Evolutionary conservation across 1,284 basidiomycete genomes (phyloP).

Genomic region (Austroboletus rostrupii): DNA sequence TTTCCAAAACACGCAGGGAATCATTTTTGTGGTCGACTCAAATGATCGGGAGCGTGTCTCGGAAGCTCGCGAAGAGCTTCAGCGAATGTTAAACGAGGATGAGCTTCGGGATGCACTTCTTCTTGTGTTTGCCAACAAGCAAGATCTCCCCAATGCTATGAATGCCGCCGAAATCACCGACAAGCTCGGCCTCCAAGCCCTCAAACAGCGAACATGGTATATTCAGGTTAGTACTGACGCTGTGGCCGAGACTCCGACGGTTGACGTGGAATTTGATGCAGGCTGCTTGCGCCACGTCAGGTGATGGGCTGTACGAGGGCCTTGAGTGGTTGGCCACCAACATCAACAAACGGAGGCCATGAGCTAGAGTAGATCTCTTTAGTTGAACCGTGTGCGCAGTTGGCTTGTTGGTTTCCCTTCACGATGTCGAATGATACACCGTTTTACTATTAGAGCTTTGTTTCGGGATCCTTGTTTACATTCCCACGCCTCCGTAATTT

Average conservation of each 20-base stretch:
- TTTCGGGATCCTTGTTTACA: constrained; percentile 26
- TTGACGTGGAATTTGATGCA: constrained; percentile 32
- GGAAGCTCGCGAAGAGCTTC: constrained; percentile 98
- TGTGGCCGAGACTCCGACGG: constrained; percentile 6
- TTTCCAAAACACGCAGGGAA: constrained; percentile 99
- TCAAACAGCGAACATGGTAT: constrained; percentile 98
- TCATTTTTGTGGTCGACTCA: constrained; percentile 99
- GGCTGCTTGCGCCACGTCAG: constrained; percentile 98
- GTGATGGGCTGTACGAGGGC: constrained; percentile 99
- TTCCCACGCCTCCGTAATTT: constrained; percentile 6
- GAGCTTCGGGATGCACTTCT: constrained; percentile 98
- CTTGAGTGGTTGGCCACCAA: constrained; percentile 92
- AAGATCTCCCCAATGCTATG: constrained; percentile 99
- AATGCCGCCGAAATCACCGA: constrained; percentile 99
- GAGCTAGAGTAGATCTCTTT: constrained; percentile 37
- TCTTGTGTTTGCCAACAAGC: constrained; percentile 99
- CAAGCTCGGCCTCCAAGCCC: constrained; percentile 96
- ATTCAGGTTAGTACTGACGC: constrained; percentile 72
- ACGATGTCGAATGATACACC: constrained; percentile 35
- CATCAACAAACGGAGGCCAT: constrained; percentile 75
- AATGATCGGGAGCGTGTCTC: constrained; percentile 99
- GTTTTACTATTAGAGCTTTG: constrained; percentile 22
- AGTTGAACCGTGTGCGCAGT: constrained; percentile 44
- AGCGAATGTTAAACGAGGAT: constrained; percentile 99
- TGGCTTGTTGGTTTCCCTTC: constrained; percentile 44